Base-by-base conservation (phyloP, 352 stramenopile species). In the Phytopythium litorale region DNA sequence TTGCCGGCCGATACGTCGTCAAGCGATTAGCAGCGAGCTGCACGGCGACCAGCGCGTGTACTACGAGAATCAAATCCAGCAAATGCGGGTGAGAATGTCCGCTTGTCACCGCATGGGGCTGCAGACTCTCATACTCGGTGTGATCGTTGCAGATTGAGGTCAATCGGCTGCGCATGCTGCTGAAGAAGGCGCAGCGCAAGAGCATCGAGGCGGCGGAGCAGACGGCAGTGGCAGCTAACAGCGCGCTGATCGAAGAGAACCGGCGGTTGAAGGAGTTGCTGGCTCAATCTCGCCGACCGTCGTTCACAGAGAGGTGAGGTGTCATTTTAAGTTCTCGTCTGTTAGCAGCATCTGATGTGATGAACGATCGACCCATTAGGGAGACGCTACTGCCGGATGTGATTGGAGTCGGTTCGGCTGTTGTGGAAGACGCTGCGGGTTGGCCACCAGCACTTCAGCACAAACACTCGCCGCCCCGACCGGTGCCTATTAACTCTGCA, bases 21-120 rank as follows among this genome's bases (percentile, higher is more conserved):
- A 73, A n/a, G 58, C 85, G 18, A 73, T 87, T 21, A 73, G 72
- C 32, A 88, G 65, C 40, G 78, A 89, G 56, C 56, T 74, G 40
- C 37, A 81, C 30, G 73, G 79, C 1, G 82, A 88, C 19, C 78
- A 88, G 63, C 68, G 81, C 4, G 30, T 77, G 8, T 88, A 80
- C 60, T 89, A 91, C 60, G 82, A 91, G 38, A 76, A 76, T 7
- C 82, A 89, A 60, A 88, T 91, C 58, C 77, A 82, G 53, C 73
- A 52, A 32, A 89, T 92, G 80, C 73, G 81, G 30, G 80, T 90
- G 68, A 50, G 69, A 54, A 13, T 40, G 5, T 2, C 8, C 40
- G 11, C 40, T 45, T 45, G 40, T 21, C 40, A 21, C 16, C n/a
- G 40, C 28, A 5, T 32, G 28, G 28, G 28, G 28, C 28, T 32